phyloP scores from a whole-genome alignment of 1,139 yeast genomes.

The Sporopachydermia cereana region DNA sequence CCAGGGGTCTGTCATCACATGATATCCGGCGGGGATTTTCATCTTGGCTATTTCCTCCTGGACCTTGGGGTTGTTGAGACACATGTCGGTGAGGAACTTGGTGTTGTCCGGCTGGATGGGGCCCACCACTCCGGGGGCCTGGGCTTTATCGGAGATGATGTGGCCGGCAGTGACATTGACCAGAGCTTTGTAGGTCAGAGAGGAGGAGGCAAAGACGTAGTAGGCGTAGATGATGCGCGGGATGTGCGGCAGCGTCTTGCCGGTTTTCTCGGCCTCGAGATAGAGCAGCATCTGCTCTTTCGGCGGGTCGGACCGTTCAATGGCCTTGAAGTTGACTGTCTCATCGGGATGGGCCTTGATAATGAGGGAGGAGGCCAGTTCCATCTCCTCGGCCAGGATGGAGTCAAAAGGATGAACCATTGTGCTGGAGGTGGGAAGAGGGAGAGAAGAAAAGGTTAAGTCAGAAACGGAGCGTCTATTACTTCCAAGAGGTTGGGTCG shows the following conservation, averaged over 20 bases:
- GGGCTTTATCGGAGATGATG: constrained; percentile 41
- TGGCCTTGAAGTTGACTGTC: constrained; percentile 54
- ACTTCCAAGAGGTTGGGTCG: no score
- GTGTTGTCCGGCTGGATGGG: constrained; percentile 58
- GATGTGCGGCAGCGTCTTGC: constrained; percentile 39
- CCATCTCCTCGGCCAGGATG: constrained; percentile 53
- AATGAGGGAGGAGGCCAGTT: constrained; percentile 49
- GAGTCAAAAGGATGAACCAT: constrained; percentile 41
- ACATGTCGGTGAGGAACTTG: constrained; percentile 36
- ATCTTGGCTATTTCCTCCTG: constrained; percentile 51
- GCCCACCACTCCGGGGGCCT: constrained; percentile 45
- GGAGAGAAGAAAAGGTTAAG: no score
- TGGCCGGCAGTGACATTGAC: constrained; percentile 45
- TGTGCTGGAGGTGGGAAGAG: no score
- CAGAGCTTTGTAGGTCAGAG: constrained; percentile 40
- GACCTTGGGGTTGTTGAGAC: constrained; percentile 41
- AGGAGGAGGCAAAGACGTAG: constrained; percentile 24
- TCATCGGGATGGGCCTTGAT: constrained; percentile 25
- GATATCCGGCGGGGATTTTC: constrained; percentile 41
- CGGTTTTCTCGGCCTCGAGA: constrained; percentile 57
- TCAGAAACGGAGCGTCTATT: no score
- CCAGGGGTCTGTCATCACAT: constrained; percentile 62
- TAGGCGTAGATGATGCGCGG: constrained; percentile 55
- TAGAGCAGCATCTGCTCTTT: constrained; percentile 60
- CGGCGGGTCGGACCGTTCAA: constrained; percentile 74